These are phyloP conservation scores for Neurospora crassa DNA, from an alignment of 2,329 filamentous ascomycete species.

Conservation along the genomic window DNA sequence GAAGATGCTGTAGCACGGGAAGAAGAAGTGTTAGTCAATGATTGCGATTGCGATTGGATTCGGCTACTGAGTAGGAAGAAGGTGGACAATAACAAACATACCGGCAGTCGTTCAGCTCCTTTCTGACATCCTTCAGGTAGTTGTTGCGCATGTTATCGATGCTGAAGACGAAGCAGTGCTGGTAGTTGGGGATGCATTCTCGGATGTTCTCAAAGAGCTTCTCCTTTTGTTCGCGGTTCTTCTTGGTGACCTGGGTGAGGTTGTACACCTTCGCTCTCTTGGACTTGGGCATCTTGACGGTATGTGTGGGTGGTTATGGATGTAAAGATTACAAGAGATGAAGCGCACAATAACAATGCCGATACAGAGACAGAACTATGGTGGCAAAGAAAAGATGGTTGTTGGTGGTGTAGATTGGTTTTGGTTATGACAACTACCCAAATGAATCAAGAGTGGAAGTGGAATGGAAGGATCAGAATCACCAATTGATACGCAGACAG, in stretches of 20 bases:
- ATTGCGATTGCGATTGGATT: neutral
- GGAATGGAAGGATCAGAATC: neutral
- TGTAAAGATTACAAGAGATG: neutral
- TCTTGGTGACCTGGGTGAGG: slow-evolving; percentile 86
- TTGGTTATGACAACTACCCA: neutral
- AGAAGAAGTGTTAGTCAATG: slow-evolving; percentile 10
- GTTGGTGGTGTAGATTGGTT: neutral
- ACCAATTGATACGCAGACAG: neutral
- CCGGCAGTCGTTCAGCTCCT: slow-evolving; percentile 77
- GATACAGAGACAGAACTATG: neutral
- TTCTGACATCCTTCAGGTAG: slow-evolving; percentile 83
- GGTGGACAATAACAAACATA: slow-evolving; percentile 30
- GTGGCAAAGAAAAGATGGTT: neutral
- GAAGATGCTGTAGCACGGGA: slow-evolving; percentile 57
- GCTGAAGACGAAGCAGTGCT: slow-evolving; percentile 86
- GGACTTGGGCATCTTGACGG: slow-evolving; percentile 77
- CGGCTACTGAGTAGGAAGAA: neutral
- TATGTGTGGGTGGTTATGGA: slow-evolving; percentile 2
- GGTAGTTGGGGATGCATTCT: slow-evolving; percentile 73
- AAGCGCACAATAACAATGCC: neutral
- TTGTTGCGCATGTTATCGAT: slow-evolving; percentile 98
- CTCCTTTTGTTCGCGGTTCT: slow-evolving; percentile 84
- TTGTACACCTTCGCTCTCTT: slow-evolving; percentile 86
- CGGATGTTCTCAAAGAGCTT: slow-evolving; percentile 83
- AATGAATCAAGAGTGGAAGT: neutral